These are phyloP conservation scores for Aspergillus brasiliensis DNA, from an alignment of 2,329 filamentous ascomycete species.

Conservation along the genomic window DNA sequence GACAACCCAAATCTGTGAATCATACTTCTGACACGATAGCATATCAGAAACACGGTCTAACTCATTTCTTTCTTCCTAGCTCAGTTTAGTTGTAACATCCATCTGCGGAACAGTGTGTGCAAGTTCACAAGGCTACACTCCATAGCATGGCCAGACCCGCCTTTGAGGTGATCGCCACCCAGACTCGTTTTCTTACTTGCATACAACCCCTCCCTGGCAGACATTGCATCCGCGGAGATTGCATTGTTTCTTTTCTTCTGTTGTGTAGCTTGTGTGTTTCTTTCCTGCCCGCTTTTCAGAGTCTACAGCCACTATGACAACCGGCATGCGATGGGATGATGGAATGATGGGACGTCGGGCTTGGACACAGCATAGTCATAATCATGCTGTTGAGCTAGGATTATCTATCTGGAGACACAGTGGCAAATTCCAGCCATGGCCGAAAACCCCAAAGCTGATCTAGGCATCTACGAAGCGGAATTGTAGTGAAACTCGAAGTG, in stretches of 20 bases:
- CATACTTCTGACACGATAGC: neutral
- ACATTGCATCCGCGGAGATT: no score
- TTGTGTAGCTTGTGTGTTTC: no score
- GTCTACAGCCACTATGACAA: no score
- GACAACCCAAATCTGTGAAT: neutral
- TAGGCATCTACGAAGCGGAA: neutral
- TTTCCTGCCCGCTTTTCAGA: no score
- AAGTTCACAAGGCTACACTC: neutral
- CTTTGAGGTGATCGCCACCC: no score
- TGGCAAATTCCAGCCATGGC: neutral
- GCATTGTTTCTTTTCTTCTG: no score
- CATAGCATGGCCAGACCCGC: no score
- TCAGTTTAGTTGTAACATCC: neutral
- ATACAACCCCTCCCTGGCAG: no score
- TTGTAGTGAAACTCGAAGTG: neutral
- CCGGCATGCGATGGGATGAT: no score
- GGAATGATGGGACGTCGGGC: no score
- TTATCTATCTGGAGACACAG: neutral
- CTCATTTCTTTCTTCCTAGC: neutral
- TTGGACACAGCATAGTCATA: neutral
- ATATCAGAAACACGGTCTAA: neutral
- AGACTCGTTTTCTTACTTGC: no score
- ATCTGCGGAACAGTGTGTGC: neutral
- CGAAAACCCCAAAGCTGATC: neutral
- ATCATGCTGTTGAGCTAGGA: neutral